Conservation (phyloP, 345 rosid genomes). For the Triadica sebifera region DNA sequence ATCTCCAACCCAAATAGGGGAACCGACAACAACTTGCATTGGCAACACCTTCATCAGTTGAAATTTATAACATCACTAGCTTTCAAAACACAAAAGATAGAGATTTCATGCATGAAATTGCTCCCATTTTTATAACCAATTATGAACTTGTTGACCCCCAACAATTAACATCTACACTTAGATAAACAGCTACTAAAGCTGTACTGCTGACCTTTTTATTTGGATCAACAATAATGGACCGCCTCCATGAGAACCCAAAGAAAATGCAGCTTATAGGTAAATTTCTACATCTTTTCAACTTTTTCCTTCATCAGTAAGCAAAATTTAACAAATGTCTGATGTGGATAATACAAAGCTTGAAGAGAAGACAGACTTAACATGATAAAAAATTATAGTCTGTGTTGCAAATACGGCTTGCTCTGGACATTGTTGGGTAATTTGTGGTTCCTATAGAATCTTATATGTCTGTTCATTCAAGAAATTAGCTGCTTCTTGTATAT, state of each 20-base stretch:
- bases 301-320: background rate
- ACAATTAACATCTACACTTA: too few species aligned
- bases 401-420: background rate
- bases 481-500: background rate
- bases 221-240: too few species aligned
- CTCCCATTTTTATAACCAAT: too few species aligned
- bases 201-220: too few species aligned
- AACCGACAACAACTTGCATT: conserved; percentile 46
- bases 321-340: background rate
- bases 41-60: conserved; percentile 34
- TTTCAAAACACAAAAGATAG: background rate
- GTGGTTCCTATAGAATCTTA: background rate
- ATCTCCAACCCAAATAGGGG: conserved; percentile 80
- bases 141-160: too few species aligned
- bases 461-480: background rate
- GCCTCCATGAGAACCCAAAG: background rate
- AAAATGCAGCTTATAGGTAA: background rate
- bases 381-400: background rate
- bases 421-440: background rate
- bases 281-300: background rate
- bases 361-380: background rate
- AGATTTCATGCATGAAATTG: background rate
- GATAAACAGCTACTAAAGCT: too few species aligned
- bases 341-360: background rate
- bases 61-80: conserved; percentile 5